Evolutionary conservation across 1,139 yeast species (phyloP), one percentile per base, ranked within the genome.

Genomic region (Sugiyamaella xylanicola): DNA sequence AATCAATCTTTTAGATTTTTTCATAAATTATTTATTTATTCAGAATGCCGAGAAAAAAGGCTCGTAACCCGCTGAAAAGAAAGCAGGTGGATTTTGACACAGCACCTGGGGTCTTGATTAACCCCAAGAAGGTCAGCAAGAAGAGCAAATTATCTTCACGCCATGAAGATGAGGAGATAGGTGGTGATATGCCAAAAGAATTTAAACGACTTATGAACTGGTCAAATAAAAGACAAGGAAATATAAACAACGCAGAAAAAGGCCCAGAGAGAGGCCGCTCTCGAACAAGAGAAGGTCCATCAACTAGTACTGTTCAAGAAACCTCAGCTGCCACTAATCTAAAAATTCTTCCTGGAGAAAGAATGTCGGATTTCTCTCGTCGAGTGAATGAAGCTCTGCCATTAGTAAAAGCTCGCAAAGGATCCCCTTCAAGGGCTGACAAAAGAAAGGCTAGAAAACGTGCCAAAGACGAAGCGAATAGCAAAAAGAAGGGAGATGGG

Each of bases 301-400:
- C 32, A 16, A 35, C 17, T 40, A 36, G 51, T 16, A 15, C 53
- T 2, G n/a, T 27, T 15, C 9, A 47, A 9, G 11, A 19, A 13
- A 25, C 45, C 7, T 48, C 54, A 4, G 22, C 55, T 13, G 29
- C 51, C 3, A 17, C 57, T 2, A 41, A 55, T 36, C 55, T 62
- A 20, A 63, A 64, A 39, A 66, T 69, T 49, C 55, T 61, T 52
- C 68, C 68, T 2, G 76, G 75, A 8, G 76, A 73, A 62, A 61
- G 65, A 9, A 63, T 72, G 69, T 51, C 65, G 2, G 76, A 73
- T 43, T 72, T 72, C 57, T 63, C 66, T 4, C 61, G 74, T 17
- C 65, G 78, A 37, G 77, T 74, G 4, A 68, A 74, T 55, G 72
- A 69, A 45, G 76, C 76, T 0, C 58, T 74, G 42, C 77, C 78